Base-by-base conservation (phyloP, 371 early-diverging fungal genomes). In the Apophysomyces trapeziformis region DNA sequence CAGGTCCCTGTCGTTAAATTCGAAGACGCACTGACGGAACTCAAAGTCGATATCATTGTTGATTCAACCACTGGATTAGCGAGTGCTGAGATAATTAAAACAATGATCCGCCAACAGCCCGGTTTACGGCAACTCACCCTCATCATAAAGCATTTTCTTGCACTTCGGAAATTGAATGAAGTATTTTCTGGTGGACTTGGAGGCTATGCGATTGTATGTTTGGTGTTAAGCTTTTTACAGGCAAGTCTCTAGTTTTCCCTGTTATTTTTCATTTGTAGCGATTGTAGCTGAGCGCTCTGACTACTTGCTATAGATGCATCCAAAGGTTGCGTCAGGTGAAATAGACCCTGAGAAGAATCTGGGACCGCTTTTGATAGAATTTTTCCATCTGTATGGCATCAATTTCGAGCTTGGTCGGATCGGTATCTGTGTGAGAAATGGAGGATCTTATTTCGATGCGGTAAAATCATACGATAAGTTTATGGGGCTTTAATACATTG, bases 1-100 rank as follows among this genome's bases (percentile, higher is more conserved):
- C 77, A 92, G 75, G 95, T 98, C 4, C 99, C 99, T 5, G 94
- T 99, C 57, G 87, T 99, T 63, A 99, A 99, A 77, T 88, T 90
- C 61, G 77, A 73, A 26, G 96, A 96, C 67, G 60, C 64, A 7
- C 68, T 90, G n/a, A 91, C 92, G 8, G 76, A 78, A 2, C 81
- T 89, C 56, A 83, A 87, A n/a, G 86, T 96, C 16, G 99, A 98
- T 73, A 89, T 98, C 54, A 87, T 90, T 12, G 70, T 96, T 65
- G 92, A 97, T 73, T 79, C 91, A 8, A 73, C 68, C 14, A 78
- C 79, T 41, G 97, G 98, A 2, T 57, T 94, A 5, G 70, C 80
- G 9, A 85, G 91, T 41, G 92, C 90, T 0, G 67, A 67, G 4
- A 71, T 90, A 9, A 87, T 92, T 32, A 80, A 82, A 43, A 65